phyloP scores from a whole-genome alignment of 1,284 basidiomycete genomes.

The Ustilago shanxiensis region DNA sequence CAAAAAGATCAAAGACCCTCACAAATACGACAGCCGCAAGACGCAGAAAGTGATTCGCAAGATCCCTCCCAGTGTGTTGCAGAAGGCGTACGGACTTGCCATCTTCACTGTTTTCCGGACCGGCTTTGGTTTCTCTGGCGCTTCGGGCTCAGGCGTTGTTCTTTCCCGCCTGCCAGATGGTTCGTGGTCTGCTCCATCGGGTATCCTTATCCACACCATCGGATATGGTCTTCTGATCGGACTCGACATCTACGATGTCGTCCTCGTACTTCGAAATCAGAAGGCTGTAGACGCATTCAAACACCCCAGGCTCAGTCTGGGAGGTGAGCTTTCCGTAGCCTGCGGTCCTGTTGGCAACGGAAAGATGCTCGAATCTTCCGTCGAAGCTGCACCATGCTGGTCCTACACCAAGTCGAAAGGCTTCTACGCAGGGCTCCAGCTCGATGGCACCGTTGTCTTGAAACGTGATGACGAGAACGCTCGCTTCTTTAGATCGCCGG shows the following conservation, averaged over 20 bases:
- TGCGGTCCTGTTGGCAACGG: slow-evolving; percentile 71
- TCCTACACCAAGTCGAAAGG: slow-evolving; percentile 70
- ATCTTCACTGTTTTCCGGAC: slow-evolving; percentile 69
- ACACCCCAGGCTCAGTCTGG: slow-evolving; percentile 65
- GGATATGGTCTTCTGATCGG: slow-evolving; percentile 67
- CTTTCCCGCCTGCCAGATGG: slow-evolving; percentile 66
- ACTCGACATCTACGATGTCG: slow-evolving; percentile 70
- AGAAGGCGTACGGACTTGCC: slow-evolving; percentile 59
- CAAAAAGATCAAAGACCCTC: slow-evolving; percentile 48
- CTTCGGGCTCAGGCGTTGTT: slow-evolving; percentile 67
- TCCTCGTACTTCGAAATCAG: slow-evolving; percentile 68
- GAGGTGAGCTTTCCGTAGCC: slow-evolving; percentile 63
- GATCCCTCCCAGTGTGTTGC: slow-evolving; percentile 64
- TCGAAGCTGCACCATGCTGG: slow-evolving; percentile 65
- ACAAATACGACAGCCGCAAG: slow-evolving; percentile 64
- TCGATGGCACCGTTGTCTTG: slow-evolving; percentile 67
- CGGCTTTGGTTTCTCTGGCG: slow-evolving; percentile 58
- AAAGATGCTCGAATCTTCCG: slow-evolving; percentile 61
- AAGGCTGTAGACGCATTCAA: slow-evolving; percentile 65
- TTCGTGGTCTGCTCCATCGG: slow-evolving; percentile 67
- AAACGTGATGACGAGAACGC: slow-evolving; percentile 64
- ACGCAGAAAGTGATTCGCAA: slow-evolving; percentile 67
- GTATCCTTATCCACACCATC: slow-evolving; percentile 67
- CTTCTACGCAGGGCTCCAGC: slow-evolving; percentile 67
- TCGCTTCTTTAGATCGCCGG: slow-evolving; percentile 59